phyloP scores from a whole-genome alignment of 371 early-diverging fungal genomes.

The Caulochytrium protostelioides region DNA sequence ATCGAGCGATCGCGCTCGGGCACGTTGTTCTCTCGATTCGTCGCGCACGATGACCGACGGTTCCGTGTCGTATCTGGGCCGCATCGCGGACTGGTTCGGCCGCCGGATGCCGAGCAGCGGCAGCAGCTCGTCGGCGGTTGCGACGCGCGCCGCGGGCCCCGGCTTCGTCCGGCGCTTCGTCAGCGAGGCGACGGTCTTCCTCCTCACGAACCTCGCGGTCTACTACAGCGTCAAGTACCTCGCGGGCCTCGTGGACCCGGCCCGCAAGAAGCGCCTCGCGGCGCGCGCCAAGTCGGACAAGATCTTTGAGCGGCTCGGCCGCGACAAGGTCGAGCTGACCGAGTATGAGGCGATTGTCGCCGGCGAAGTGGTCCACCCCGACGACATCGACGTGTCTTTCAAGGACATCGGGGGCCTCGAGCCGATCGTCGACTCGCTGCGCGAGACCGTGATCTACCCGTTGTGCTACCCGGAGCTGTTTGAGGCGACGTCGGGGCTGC shows the following conservation, averaged over 20 bases:
- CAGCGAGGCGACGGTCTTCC: constrained; percentile 44
- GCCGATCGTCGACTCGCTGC: constrained; percentile 62
- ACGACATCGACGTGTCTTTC: constrained; percentile 43
- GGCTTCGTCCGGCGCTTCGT: too few relatives aligned
- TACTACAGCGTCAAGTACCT: constrained; percentile 55
- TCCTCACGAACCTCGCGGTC: constrained; percentile 40
- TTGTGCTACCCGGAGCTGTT: constrained; percentile 74
- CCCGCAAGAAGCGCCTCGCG: constrained; percentile 43
- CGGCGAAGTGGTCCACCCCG: constrained; percentile 73
- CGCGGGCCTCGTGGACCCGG: constrained; percentile 46
- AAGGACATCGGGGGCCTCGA: constrained; percentile 83
- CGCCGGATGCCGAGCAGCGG: too few relatives aligned
- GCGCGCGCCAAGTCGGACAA: constrained; percentile 44
- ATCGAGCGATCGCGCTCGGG: too few relatives aligned
- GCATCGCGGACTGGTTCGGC: too few relatives aligned
- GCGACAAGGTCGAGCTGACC: constrained; percentile 46
- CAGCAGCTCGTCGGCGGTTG: too few relatives aligned
- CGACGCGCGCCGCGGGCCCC: too few relatives aligned
- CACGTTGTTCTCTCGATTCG: too few relatives aligned
- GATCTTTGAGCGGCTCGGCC: constrained; percentile 47
- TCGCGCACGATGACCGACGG: too few relatives aligned
- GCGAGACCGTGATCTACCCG: constrained; percentile 88
- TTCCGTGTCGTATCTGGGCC: too few relatives aligned
- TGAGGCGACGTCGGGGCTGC: constrained; percentile 35
- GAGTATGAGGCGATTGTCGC: constrained; percentile 88